These are phyloP conservation scores for Globisporangium barbulae DNA, from an alignment of 352 stramenopile species.

Conservation along the genomic window DNA sequence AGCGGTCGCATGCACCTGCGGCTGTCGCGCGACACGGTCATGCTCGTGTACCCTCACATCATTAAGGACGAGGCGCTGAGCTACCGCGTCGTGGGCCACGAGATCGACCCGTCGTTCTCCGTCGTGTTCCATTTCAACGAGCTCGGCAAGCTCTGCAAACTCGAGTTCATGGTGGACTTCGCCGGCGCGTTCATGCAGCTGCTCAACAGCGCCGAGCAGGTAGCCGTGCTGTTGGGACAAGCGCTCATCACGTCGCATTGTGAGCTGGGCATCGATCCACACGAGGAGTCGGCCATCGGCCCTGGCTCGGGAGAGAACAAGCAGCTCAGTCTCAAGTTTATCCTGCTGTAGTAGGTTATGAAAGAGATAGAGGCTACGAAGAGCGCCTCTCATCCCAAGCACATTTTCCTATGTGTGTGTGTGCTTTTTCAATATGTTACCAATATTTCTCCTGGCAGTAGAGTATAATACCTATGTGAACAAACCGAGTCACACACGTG, in stretches of 20 bases:
- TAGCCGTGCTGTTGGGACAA: constrained; percentile 31
- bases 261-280: constrained; percentile 56
- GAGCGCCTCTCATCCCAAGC: neutral
- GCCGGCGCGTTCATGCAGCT: constrained; percentile 46
- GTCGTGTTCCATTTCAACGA: constrained; percentile 56
- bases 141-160: constrained; percentile 41
- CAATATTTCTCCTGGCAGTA: neutral
- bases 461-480: neutral
- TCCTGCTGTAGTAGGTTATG: constrained; percentile 40
- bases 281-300: constrained; percentile 30
- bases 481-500: too few species aligned
- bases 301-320: constrained; percentile 43
- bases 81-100: constrained; percentile 49
- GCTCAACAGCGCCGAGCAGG: constrained; percentile 29
- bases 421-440: constrained; percentile 4
- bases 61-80: constrained; percentile 48
- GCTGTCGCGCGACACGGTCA: constrained; percentile 62
- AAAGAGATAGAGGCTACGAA: neutral
- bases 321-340: constrained; percentile 71
- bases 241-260: constrained; percentile 55
- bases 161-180: constrained; percentile 62
- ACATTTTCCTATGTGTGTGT: neutral
- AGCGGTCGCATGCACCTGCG: constrained; percentile 39
- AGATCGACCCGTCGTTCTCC: constrained; percentile 50
- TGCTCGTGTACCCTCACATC: constrained; percentile 70